Evolutionary conservation across 352 stramenopile species (phyloP).

Genomic region (Pythium oligandrum): DNA sequence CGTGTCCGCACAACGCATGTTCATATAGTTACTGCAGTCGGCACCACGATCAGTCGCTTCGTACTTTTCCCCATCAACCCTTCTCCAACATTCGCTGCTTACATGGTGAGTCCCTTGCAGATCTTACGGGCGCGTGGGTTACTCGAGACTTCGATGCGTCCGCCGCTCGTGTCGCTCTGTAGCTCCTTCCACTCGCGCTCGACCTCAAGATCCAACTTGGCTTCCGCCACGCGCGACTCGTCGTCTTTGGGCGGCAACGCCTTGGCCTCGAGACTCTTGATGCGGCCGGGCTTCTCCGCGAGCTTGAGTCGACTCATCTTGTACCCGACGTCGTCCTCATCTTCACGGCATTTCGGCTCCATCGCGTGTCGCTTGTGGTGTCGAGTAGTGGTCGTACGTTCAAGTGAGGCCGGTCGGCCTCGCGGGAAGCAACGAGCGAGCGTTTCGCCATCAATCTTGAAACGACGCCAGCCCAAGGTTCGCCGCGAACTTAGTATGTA

Average conservation of each 20-base stretch:
- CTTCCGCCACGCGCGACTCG: slow-evolving; percentile 46
- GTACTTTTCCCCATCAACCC: too few relatives aligned
- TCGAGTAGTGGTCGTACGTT: too few relatives aligned
- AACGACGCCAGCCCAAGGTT: too few relatives aligned
- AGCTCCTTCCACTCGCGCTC: slow-evolving; percentile 82
- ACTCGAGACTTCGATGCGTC: slow-evolving; percentile 70
- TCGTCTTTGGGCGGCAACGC: slow-evolving; percentile 36
- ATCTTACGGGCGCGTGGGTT: slow-evolving; percentile 62
- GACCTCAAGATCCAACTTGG: slow-evolving; percentile 78
- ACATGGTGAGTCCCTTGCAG: slow-evolving; percentile 69
- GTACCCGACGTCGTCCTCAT: slow-evolving; percentile 53
- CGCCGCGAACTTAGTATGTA: too few relatives aligned
- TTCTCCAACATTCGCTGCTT: too few relatives aligned
- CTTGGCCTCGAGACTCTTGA: slow-evolving; percentile 36
- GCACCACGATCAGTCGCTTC: not conserved
- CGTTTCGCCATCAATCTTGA: too few relatives aligned
- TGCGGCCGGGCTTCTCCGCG: slow-evolving; percentile 34
- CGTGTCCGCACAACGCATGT: slow-evolving; percentile 80
- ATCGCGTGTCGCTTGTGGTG: slow-evolving; percentile 18
- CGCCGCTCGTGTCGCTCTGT: slow-evolving; percentile 40
- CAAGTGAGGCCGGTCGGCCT: too few relatives aligned
- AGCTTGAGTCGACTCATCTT: slow-evolving; percentile 72
- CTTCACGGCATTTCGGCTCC: slow-evolving; percentile 57
- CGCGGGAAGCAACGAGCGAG: too few relatives aligned
- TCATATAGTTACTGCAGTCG: slow-evolving; percentile 77